Evolutionary conservation across 257 asterid genomes (phyloP).

Genomic region (Nicotiana obtusifolia): DNA sequence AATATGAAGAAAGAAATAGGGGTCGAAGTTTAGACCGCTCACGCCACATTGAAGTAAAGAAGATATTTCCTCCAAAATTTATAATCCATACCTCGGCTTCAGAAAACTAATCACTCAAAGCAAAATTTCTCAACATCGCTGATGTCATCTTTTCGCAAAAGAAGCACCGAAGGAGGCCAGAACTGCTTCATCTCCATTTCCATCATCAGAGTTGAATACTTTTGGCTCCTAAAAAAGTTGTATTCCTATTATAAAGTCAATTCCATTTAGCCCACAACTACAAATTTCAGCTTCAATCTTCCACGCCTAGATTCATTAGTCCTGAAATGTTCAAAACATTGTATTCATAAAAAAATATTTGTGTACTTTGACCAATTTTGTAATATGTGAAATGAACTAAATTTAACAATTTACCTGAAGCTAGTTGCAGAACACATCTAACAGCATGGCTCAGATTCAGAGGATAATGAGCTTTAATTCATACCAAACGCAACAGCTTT

Average conservation of each 20-base stretch:
- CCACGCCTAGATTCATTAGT: background rate
- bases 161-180: background rate
- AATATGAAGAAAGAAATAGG: too few species aligned
- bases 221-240: background rate
- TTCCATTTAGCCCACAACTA: background rate
- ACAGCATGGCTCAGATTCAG: background rate
- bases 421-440: background rate
- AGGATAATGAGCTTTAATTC: constrained; percentile 9
- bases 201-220: background rate
- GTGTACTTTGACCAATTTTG: background rate
- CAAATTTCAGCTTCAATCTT: background rate
- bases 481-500: constrained; percentile 37
- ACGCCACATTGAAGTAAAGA: background rate
- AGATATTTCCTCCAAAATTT: background rate
- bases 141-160: background rate
- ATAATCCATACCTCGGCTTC: background rate
- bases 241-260: background rate
- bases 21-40: background rate
- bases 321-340: background rate
- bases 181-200: background rate
- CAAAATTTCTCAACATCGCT: constrained; percentile 1
- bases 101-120: background rate
- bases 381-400: background rate
- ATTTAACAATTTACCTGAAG: background rate
- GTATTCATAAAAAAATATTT: background rate